Percentiles rank a stretch among this genome's conserved stretches.
phyloP scores from a whole-genome alignment of 306 rosid genomes.

The Inga leiocalycina region DNA sequence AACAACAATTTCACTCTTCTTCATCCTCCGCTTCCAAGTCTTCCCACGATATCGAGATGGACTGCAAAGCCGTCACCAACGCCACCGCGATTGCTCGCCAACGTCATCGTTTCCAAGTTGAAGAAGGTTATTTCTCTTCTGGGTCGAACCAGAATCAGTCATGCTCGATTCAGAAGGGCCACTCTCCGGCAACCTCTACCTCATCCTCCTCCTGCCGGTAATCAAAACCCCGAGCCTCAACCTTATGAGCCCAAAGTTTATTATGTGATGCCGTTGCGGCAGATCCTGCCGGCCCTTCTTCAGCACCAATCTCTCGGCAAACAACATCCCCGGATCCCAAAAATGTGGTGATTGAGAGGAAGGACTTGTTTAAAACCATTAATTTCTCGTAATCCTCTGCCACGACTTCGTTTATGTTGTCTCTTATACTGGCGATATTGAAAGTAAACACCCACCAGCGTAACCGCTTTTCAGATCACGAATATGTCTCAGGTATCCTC shows the following conservation, averaged over 20 bases:
- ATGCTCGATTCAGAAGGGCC: conserved; percentile 83
- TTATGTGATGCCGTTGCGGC: conserved; percentile 76
- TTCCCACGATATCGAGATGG: conserved; percentile 51
- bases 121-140: conserved; percentile 78
- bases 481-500: conserved; percentile 64
- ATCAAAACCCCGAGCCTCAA: conserved; percentile 14
- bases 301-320: neutral
- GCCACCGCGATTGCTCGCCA: too few relatives aligned
- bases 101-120: conserved; percentile 81
- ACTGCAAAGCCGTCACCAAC: conserved; percentile 66
- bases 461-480: conserved; percentile 64
- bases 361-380: conserved; percentile 61
- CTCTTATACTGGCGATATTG: conserved; percentile 73
- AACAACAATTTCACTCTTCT: conserved; percentile 30
- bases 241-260: conserved; percentile 34
- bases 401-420: conserved; percentile 59
- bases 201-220: neutral
- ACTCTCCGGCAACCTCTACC: conserved; percentile 41
- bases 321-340: conserved; percentile 20
- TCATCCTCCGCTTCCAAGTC: conserved; percentile 19
- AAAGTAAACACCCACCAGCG: conserved; percentile 52
- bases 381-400: conserved; percentile 63
- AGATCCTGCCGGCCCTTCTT: conserved; percentile 59
- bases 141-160: conserved; percentile 80
- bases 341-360: conserved; percentile 35